These are phyloP conservation scores for Cardamine occulta DNA, from an alignment of 345 rosid genomes.

Conservation along the genomic window DNA sequence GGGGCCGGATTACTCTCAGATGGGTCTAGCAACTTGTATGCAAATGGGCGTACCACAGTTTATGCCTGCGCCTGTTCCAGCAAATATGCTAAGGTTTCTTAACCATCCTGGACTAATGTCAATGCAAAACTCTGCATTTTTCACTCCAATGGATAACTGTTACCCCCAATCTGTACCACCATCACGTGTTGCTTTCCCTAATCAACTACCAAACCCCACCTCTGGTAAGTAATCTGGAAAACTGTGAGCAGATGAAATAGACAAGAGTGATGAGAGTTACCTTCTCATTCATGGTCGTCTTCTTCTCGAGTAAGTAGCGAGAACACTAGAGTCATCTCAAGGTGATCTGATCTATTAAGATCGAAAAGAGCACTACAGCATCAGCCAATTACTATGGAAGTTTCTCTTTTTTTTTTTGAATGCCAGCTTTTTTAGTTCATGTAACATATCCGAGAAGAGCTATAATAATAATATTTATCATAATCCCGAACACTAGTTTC, in stretches of 20 bases:
- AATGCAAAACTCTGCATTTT: slow-evolving; percentile 22
- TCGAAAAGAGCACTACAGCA: slow-evolving; percentile 17
- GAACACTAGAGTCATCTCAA: slow-evolving; percentile 13
- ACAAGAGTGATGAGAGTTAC: slow-evolving; percentile 27
- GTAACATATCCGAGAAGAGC: slow-evolving; percentile 15
- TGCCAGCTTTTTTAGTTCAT: slow-evolving; percentile 22
- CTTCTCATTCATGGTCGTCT: slow-evolving; percentile 12
- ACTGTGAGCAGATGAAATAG: slow-evolving; percentile 28
- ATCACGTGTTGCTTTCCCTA: slow-evolving; percentile 22
- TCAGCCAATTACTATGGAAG: slow-evolving; percentile 15
- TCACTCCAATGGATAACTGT: slow-evolving; percentile 28
- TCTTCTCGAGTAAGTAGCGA: slow-evolving; percentile 1
- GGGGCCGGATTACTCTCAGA: slow-evolving; percentile 36
- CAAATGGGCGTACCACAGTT: slow-evolving; percentile 36
- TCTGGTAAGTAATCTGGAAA: slow-evolving; percentile 31
- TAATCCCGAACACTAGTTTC: slow-evolving; percentile 15
- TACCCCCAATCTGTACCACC: slow-evolving; percentile 26
- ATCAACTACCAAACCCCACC: slow-evolving; percentile 31
- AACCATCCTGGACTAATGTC: slow-evolving; percentile 36
- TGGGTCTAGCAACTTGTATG: slow-evolving; percentile 36
- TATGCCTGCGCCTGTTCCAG: slow-evolving; percentile 25
- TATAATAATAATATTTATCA: not conserved
- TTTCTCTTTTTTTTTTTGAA: slow-evolving; percentile 3
- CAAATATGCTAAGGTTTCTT: slow-evolving; percentile 29
- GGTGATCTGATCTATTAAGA: not conserved